Percentiles rank a stretch among this genome's conserved stretches.
These are phyloP conservation scores for Pestalotiopsis sp. DNA, from an alignment of 2,329 filamentous ascomycete species.

Conservation along the genomic window DNA sequence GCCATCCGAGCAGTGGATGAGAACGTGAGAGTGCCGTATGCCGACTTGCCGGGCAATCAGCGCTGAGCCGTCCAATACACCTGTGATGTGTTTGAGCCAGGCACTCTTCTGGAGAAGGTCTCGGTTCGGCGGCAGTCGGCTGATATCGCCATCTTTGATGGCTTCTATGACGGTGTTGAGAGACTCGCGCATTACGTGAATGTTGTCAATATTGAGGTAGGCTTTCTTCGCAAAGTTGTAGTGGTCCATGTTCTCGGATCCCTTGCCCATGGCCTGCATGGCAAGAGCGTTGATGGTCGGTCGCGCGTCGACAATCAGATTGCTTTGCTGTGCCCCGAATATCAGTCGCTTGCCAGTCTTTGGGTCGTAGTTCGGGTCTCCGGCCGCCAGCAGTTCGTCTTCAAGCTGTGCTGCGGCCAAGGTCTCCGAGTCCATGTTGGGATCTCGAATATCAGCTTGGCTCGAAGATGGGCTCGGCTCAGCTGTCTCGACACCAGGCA, in stretches of 20 bases:
- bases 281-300: conserved; percentile 93
- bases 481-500: conserved; percentile 30
- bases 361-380: conserved; percentile 56
- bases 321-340: conserved; percentile 91
- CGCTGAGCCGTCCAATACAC: conserved; percentile 80
- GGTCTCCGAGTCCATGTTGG: conserved; percentile 48
- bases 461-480: conserved; percentile 49
- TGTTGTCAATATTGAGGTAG: conserved; percentile 96
- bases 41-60: conserved; percentile 87
- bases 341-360: conserved; percentile 66
- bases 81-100: conserved; percentile 88
- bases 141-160: conserved; percentile 89
- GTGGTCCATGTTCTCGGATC: conserved; percentile 97
- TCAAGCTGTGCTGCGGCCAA: conserved; percentile 68
- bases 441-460: conserved; percentile 49
- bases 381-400: conserved; percentile 64
- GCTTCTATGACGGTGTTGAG: conserved; percentile 86
- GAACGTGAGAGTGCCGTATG: conserved; percentile 88
- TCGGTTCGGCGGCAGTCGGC: conserved; percentile 77
- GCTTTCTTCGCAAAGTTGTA: conserved; percentile 91
- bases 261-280: conserved; percentile 90
- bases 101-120: conserved; percentile 81
- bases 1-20: conserved; percentile 97
- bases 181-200: conserved; percentile 95
- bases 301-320: conserved; percentile 93